Conservation (phyloP, 805 yeast species). For the Myxozyma lipomycoides region DNA sequence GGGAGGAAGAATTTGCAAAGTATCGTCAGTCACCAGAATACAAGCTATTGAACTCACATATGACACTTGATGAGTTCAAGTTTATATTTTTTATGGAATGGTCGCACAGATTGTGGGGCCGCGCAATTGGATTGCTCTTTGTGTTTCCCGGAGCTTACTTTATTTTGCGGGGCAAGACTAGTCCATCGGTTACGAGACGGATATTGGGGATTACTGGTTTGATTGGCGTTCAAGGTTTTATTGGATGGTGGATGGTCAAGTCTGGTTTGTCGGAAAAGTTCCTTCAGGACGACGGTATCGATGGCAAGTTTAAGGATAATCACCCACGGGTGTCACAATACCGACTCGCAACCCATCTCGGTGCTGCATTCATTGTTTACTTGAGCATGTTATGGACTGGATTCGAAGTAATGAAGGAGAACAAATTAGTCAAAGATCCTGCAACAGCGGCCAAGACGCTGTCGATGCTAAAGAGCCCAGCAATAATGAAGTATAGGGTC, state of each 20-base stretch:
- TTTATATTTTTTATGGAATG: conserved; percentile 96
- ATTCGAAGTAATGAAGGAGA: conserved; percentile 72
- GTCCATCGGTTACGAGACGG: conserved; percentile 61
- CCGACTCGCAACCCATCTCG: conserved; percentile 87
- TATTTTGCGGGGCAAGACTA: conserved; percentile 60
- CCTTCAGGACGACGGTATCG: conserved; percentile 67
- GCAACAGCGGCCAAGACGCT: conserved; percentile 51
- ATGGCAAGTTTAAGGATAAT: conserved; percentile 22
- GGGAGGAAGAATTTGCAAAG: conserved; percentile 80
- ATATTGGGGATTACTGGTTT: conserved; percentile 69
- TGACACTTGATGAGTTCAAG: conserved; percentile 86
- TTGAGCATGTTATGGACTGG: conserved; percentile 90
- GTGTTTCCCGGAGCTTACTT: conserved; percentile 83
- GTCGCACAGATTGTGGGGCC: conserved; percentile 90
- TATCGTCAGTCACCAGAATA: conserved; percentile 89
- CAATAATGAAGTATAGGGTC: conserved; percentile 54
- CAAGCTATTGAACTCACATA: conserved; percentile 80
- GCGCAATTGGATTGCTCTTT: conserved; percentile 80
- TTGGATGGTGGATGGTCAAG: conserved; percentile 99
- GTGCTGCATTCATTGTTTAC: conserved; percentile 85
- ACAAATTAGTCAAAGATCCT: conserved; percentile 64
- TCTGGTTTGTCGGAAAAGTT: conserved; percentile 85
- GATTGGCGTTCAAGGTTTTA: conserved; percentile 88
- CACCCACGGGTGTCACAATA: conserved; percentile 98
- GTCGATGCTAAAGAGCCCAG: conserved; percentile 54